These are phyloP conservation scores for Sequoia sempervirens DNA, from an alignment of 75 land plant genomes.

Conservation along the genomic window DNA sequence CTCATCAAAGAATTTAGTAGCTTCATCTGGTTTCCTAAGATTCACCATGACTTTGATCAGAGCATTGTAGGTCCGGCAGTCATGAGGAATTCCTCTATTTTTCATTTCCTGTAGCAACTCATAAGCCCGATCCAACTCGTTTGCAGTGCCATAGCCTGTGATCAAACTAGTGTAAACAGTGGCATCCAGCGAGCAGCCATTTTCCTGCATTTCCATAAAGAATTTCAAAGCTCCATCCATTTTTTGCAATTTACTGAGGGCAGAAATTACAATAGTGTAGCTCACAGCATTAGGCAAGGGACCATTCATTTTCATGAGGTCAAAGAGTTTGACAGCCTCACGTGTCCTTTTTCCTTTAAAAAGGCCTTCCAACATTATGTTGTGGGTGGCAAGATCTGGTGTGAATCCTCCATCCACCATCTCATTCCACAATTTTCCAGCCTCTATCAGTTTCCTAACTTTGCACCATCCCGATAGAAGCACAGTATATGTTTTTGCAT, in stretches of 20 bases:
- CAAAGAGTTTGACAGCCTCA: constrained; percentile 57
- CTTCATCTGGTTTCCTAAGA: constrained; percentile 48
- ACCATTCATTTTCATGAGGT: constrained; percentile 59
- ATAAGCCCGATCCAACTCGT: constrained; percentile 43
- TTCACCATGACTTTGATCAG: constrained; percentile 52
- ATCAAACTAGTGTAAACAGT: constrained; percentile 64
- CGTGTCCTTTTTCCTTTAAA: constrained; percentile 27
- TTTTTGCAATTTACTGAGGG: constrained; percentile 41
- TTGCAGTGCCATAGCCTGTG: constrained; percentile 52
- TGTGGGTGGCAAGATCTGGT: constrained; percentile 58
- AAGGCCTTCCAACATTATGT: constrained; percentile 57
- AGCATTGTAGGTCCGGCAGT: constrained; percentile 46
- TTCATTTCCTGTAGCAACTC: constrained; percentile 47
- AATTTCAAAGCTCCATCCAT: constrained; percentile 43
- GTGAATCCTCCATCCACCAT: constrained; percentile 59
- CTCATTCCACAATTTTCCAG: constrained; percentile 60
- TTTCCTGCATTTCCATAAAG: constrained; percentile 50
- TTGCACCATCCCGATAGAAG: constrained; percentile 63
- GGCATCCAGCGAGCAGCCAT: constrained; percentile 40
- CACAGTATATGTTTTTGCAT: constrained; percentile 45
- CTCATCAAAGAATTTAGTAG: constrained; percentile 46
- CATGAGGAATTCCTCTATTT: constrained; percentile 46
- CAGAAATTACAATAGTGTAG: constrained; percentile 50
- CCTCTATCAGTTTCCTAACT: constrained; percentile 50
- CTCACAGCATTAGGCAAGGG: constrained; percentile 39